A percentile compares a stretch with the other conserved stretches of the same genome.
Conservation (phyloP, 345 rosid species). For the Salix brachista region DNA sequence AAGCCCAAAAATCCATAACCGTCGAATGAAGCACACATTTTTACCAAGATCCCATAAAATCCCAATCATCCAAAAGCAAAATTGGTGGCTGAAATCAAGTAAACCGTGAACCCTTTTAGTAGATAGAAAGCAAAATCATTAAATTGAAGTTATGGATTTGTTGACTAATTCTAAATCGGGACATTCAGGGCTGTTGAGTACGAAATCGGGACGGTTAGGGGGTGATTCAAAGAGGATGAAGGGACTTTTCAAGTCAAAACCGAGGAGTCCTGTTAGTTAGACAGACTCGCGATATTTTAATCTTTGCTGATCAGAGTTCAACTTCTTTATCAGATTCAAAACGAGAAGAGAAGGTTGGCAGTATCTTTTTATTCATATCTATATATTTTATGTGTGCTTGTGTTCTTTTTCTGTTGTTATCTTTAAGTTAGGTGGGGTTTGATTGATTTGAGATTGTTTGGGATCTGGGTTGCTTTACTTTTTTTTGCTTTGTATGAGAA, state of each 20-base stretch:
- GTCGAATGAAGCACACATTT: background rate
- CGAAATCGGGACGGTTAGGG: background rate
- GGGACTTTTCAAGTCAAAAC: conserved; percentile 81
- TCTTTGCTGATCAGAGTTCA: conserved; percentile 30
- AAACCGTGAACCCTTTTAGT: background rate
- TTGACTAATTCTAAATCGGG: background rate
- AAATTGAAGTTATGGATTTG: too few relatives aligned
- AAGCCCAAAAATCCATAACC: background rate
- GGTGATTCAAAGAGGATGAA: conserved; percentile 52
- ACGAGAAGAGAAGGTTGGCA: conserved; percentile 47
- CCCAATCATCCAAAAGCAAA: background rate
- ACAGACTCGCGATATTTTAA: conserved; percentile 84
- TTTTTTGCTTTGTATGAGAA: background rate
- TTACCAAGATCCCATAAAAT: background rate
- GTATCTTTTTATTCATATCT: background rate
- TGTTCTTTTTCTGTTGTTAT: background rate
- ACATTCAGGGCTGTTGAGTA: background rate
- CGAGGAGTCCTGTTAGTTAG: conserved; percentile 82
- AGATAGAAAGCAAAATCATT: background rate
- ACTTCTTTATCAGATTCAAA: conserved; percentile 23
- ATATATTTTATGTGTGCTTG: background rate
- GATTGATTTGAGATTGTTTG: background rate
- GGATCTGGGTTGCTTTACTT: background rate
- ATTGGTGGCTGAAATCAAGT: background rate
- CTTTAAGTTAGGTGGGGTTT: background rate